These are phyloP conservation scores for Clitopilus hobsonii DNA, from an alignment of 768 basidiomycete species.

Conservation along the genomic window DNA sequence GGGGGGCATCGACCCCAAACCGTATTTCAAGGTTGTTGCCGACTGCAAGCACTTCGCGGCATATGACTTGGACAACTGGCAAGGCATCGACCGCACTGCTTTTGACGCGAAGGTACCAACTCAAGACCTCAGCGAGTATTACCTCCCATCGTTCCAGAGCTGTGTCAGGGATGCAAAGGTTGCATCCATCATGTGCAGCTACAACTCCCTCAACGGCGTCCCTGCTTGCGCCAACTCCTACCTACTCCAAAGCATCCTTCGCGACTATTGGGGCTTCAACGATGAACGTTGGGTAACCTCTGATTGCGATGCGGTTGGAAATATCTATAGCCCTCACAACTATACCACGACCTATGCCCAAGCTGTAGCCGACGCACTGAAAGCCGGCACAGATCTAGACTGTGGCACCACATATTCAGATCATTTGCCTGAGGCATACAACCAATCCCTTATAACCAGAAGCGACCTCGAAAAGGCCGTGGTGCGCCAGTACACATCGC, in stretches of 20 bases:
- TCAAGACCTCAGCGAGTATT: conserved; percentile 55
- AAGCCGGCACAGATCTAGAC: conserved; percentile 51
- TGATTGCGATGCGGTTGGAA: conserved; percentile 51
- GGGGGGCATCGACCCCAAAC: conserved; percentile 49
- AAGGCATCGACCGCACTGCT: conserved; percentile 40
- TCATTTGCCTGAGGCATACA: conserved; percentile 43
- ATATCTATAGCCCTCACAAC: conserved; percentile 47
- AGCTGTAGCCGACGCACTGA: conserved; percentile 45
- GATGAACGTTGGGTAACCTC: conserved; percentile 51
- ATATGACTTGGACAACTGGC: conserved; percentile 56
- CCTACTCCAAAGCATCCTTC: conserved; percentile 45
- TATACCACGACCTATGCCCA: conserved; percentile 39
- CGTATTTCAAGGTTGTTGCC: conserved; percentile 46
- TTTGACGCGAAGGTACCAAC: conserved; percentile 51
- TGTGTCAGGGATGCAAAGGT: conserved; percentile 61
- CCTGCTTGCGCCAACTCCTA: conserved; percentile 52
- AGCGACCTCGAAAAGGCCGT: conserved; percentile 38
- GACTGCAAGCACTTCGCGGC: conserved; percentile 61
- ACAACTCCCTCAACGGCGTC: conserved; percentile 57
- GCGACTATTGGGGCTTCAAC: conserved; percentile 48
- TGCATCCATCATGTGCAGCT: conserved; percentile 59
- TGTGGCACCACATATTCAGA: conserved; percentile 44
- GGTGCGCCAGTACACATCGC: conserved; percentile 45
- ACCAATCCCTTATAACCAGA: conserved; percentile 41
- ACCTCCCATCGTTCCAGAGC: conserved; percentile 50